Evolutionary conservation across 306 rosid genomes (phyloP), one percentile per base, ranked within the genome.

Genomic region (Glycine soja): DNA sequence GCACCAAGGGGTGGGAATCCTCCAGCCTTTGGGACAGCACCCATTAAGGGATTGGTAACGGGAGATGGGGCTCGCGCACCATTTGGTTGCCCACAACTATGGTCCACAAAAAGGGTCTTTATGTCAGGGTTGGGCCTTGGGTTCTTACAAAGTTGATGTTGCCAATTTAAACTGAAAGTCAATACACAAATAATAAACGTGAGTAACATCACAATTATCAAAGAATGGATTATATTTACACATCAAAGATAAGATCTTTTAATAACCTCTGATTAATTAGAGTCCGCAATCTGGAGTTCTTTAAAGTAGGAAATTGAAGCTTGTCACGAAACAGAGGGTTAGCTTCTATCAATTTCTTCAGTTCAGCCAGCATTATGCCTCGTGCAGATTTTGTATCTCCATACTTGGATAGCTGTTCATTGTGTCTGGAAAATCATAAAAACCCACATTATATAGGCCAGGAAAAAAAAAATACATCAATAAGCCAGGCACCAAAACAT

Each of bases 41-140:
- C 97, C 98, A 96, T 92, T 77, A 96, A 86, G 84, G 94, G 94
- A 88, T 90, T 96, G 48, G 99, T 96, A 77, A 92, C 98, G n/a
- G 99, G 99, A 74, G 99, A 96, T 18, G 99, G 98, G 62, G 99
- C 98, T 78, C 98, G 87, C n/a, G 99, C 98, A 79, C 98, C 98
- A 92, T 96, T 96, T 1, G 98, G 98, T 81, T 94, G 98, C 84
- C 97, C 98, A 58, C 99, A 96, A 81, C 92, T 92, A 85, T 96
- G 99, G 90, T 96, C 99, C 19, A 93, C 93, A 78, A 96, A 96
- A 74, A 96, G 91, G 82, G 99, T 96, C 91, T 96, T 96, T 78
- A 96, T 96, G 89, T 96, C 98, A 83, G 99, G 99, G 67, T 96
- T 96, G 57, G 99, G 80, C 89, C 98, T 90, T 40, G 99, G 99